phyloP scores from a whole-genome alignment of 306 rosid genomes.

The Erythrophleum fordii region DNA sequence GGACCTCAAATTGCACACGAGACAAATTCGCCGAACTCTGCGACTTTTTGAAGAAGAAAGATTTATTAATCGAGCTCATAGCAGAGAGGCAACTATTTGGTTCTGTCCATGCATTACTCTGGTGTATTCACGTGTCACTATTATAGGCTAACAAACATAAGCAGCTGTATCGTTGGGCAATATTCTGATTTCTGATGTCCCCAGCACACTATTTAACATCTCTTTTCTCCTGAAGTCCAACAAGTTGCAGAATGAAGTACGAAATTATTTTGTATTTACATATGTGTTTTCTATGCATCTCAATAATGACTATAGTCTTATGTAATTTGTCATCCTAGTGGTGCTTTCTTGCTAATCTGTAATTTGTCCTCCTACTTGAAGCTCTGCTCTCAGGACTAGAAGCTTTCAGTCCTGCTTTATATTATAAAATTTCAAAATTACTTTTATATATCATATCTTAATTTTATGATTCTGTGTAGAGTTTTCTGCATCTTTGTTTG shows the following conservation, averaged over 20 bases:
- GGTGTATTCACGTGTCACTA: neutral
- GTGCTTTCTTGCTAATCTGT: neutral
- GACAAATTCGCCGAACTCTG: slow-evolving; percentile 82
- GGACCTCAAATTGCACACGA: slow-evolving; percentile 82
- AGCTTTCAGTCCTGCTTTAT: neutral
- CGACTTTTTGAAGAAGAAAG: slow-evolving; percentile 89
- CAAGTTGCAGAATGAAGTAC: neutral
- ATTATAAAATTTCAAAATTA: neutral
- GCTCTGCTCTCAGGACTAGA: neutral
- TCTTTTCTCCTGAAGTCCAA: no score
- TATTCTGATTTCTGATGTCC: neutral
- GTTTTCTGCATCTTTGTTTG: neutral
- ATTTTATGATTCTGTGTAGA: neutral
- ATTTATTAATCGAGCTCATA: slow-evolving; percentile 75
- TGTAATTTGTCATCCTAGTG: neutral
- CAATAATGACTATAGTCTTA: neutral
- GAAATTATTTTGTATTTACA: neutral
- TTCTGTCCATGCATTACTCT: slow-evolving; percentile 30
- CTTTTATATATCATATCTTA: neutral
- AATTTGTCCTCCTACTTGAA: neutral
- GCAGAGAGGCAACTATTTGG: slow-evolving; percentile 71
- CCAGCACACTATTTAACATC: no score
- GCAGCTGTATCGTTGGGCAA: neutral
- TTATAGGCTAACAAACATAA: slow-evolving; percentile 6
- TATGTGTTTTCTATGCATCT: neutral